phyloP scores from a whole-genome alignment of 2,329 filamentous ascomycete species.

The Pyrenochaeta sp. region DNA sequence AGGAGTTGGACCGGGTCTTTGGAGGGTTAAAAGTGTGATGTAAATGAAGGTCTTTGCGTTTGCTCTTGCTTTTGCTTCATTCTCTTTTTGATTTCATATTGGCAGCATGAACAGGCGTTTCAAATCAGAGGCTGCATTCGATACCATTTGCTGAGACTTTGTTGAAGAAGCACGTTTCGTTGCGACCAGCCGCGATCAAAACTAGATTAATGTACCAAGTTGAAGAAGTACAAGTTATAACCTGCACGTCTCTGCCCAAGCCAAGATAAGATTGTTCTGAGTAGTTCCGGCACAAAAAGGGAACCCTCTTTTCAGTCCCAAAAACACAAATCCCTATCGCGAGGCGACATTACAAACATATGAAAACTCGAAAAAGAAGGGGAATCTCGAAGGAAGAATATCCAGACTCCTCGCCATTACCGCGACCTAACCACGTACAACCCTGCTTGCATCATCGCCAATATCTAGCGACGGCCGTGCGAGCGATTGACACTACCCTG shows the following conservation, averaged over 20 bases:
- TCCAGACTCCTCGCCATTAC: slow-evolving; percentile 24
- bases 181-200: slow-evolving; percentile 34
- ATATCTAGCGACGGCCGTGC: slow-evolving; percentile 84
- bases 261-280: neutral
- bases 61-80: neutral
- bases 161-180: neutral
- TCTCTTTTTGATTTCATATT: too few species aligned
- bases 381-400: slow-evolving; percentile 51
- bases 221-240: slow-evolving; percentile 30
- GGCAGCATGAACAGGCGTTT: neutral
- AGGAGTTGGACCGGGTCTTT: slow-evolving; percentile 71
- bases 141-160: neutral
- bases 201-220: slow-evolving; percentile 42
- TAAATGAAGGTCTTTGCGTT: neutral
- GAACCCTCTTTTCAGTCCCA: slow-evolving; percentile 2
- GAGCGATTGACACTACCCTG: slow-evolving; percentile 89
- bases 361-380: slow-evolving; percentile 45
- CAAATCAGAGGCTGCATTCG: neutral
- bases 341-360: slow-evolving; percentile 54
- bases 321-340: slow-evolving; percentile 28
- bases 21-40: slow-evolving; percentile 61
- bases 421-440: slow-evolving; percentile 2
- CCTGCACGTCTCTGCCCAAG: slow-evolving; percentile 18
- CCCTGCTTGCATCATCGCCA: slow-evolving; percentile 1
- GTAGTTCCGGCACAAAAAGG: too few species aligned